These are phyloP conservation scores for Amauroascus verrucosus DNA, from an alignment of 2,329 filamentous ascomycete genomes.

Conservation along the genomic window DNA sequence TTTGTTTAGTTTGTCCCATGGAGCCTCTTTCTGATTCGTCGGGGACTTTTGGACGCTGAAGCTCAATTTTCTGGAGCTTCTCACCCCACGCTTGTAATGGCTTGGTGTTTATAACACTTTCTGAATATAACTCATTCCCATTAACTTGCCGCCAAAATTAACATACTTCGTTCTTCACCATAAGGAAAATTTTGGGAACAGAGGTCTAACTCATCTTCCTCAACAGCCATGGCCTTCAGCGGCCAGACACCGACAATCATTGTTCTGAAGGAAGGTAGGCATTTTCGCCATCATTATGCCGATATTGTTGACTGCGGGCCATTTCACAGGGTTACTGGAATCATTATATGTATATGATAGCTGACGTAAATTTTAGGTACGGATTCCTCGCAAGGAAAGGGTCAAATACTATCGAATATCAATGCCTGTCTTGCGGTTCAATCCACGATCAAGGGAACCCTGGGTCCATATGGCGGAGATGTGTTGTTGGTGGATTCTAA, in stretches of 20 bases:
- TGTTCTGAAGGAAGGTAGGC: constrained; percentile 88
- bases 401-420: constrained; percentile 95
- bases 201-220: not conserved
- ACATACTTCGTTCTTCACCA: not conserved
- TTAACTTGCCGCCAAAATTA: not conserved
- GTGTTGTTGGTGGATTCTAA: constrained; percentile 91
- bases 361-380: constrained; percentile 54
- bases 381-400: constrained; percentile 92
- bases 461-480: constrained; percentile 95
- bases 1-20: constrained; percentile 4
- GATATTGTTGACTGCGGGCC: constrained; percentile 12
- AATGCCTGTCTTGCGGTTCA: constrained; percentile 96
- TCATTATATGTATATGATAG: constrained; percentile 14
- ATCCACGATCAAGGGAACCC: constrained; percentile 85
- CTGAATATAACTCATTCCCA: not conserved
- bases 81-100: constrained; percentile 9
- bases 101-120: not conserved
- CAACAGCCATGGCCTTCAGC: constrained; percentile 72
- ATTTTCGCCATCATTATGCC: constrained; percentile 16
- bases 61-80: constrained; percentile 13
- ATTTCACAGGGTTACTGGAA: not conserved
- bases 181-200: not conserved
- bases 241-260: constrained; percentile 96
- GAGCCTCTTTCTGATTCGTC: constrained; percentile 2
- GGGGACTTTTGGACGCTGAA: not conserved